Percentiles rank a stretch among this genome's conserved stretches.
Conservation (phyloP, 306 rosid genomes). For the Cucumis cinereus region DNA sequence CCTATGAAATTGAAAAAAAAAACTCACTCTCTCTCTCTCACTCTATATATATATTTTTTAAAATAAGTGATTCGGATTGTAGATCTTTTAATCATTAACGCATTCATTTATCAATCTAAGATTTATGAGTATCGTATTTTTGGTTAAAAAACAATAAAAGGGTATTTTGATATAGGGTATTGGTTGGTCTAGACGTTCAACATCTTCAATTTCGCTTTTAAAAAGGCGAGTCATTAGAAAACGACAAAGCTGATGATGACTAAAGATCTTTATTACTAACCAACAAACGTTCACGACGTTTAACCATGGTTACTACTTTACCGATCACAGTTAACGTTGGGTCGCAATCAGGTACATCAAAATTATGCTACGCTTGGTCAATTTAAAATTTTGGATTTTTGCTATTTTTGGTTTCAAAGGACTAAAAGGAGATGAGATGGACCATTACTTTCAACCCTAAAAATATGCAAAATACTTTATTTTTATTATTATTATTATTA, state of each 20-base stretch:
- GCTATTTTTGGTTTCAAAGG: not conserved
- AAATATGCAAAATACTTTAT: no score
- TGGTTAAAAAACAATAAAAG: no score
- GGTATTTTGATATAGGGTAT: not conserved
- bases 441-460: not conserved
- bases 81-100: no score
- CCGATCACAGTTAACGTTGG: not conserved
- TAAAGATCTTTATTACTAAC: not conserved
- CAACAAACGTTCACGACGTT: not conserved
- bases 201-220: constrained; percentile 1
- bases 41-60: no score
- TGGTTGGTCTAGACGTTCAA: not conserved
- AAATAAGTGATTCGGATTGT: no score
- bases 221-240: not conserved
- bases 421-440: not conserved
- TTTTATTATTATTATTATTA: no score
- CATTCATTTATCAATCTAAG: no score
- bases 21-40: no score
- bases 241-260: not conserved
- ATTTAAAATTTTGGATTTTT: not conserved
- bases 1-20: no score
- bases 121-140: no score
- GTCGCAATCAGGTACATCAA: not conserved
- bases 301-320: not conserved
- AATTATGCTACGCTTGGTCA: not conserved